A percentile compares a stretch with the other conserved stretches of the same genome.
phyloP scores from a whole-genome alignment of 345 rosid genomes.

The Dimocarpus longan region DNA sequence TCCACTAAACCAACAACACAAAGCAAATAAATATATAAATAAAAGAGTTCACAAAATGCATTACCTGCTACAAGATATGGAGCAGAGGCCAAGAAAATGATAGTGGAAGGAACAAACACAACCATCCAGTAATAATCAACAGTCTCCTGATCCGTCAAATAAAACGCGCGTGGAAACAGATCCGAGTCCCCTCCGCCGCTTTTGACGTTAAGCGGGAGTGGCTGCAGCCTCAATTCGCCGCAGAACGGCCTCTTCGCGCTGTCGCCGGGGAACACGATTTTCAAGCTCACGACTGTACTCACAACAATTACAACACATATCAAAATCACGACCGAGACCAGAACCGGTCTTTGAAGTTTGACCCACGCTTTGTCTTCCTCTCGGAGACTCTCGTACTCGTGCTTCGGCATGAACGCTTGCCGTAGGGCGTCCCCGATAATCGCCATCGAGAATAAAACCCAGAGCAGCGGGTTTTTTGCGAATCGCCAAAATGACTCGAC shows the following conservation, averaged over 20 bases:
- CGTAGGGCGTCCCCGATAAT: conserved; percentile 81
- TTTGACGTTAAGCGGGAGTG: conserved; percentile 50
- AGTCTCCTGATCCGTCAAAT: conserved; percentile 87
- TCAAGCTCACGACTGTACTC: conserved; percentile 72
- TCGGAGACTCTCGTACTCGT: conserved; percentile 77
- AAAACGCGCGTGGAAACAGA: conserved; percentile 68
- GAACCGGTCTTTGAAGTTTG: conserved; percentile 64
- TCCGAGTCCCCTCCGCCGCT: conserved; percentile 58
- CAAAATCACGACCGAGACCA: conserved; percentile 30
- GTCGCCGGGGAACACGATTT: conserved; percentile 70
- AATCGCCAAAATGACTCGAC: not conserved
- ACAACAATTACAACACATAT: conserved; percentile 48
- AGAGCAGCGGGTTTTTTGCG: not conserved
- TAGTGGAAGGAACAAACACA: conserved; percentile 62
- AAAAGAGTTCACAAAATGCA: not conserved
- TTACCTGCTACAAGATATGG: conserved; percentile 80
- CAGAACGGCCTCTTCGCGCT: conserved; percentile 72
- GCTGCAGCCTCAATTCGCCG: conserved; percentile 54
- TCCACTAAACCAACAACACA: not conserved
- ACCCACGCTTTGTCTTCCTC: conserved; percentile 83
- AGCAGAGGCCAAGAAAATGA: conserved; percentile 65
- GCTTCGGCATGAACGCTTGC: conserved; percentile 91
- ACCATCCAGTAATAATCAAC: conserved; percentile 93
- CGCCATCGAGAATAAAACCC: conserved; percentile 50
- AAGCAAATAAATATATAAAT: not conserved